phyloP scores from a whole-genome alignment of 768 basidiomycete genomes.

The Termitomyces sp. region DNA sequence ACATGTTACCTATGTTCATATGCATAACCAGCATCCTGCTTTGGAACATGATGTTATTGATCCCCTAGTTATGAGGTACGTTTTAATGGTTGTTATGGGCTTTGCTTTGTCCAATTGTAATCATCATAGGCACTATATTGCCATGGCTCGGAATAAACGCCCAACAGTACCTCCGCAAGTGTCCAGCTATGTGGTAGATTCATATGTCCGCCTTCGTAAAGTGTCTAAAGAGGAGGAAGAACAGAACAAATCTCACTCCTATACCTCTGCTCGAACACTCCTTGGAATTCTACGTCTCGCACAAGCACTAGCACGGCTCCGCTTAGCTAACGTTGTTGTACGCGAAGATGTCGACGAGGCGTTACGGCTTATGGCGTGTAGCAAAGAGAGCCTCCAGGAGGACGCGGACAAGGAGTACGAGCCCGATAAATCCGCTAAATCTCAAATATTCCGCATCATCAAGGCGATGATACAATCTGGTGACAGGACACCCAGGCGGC shows the following conservation, averaged over 20 bases:
- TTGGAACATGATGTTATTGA: constrained; percentile 82
- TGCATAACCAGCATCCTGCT: constrained; percentile 87
- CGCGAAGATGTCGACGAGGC: constrained; percentile 94
- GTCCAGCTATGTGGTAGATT: constrained; percentile 90
- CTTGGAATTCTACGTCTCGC: constrained; percentile 92
- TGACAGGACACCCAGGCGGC: constrained; percentile 19
- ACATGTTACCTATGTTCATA: constrained; percentile 97
- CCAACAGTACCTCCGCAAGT: constrained; percentile 88
- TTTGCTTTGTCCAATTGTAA: constrained; percentile 4
- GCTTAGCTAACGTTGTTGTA: constrained; percentile 76
- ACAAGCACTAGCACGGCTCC: constrained; percentile 90
- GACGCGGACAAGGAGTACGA: constrained; percentile 67
- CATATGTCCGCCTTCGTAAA: constrained; percentile 94
- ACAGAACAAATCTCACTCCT: constrained; percentile 84
- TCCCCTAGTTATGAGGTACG: constrained; percentile 83
- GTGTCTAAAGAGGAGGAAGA: constrained; percentile 87
- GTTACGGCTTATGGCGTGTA: constrained; percentile 92
- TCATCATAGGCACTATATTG: constrained; percentile 81
- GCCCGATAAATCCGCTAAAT: constrained; percentile 71
- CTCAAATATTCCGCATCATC: constrained; percentile 87
- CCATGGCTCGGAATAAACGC: constrained; percentile 79
- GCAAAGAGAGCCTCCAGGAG: constrained; percentile 86
- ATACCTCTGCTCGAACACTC: constrained; percentile 94
- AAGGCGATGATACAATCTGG: constrained; percentile 67
- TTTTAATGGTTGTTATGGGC: neutral